Evolutionary conservation across 768 basidiomycete genomes (phyloP), one percentile per base, ranked within the genome.

Genomic region (Mycena metata): DNA sequence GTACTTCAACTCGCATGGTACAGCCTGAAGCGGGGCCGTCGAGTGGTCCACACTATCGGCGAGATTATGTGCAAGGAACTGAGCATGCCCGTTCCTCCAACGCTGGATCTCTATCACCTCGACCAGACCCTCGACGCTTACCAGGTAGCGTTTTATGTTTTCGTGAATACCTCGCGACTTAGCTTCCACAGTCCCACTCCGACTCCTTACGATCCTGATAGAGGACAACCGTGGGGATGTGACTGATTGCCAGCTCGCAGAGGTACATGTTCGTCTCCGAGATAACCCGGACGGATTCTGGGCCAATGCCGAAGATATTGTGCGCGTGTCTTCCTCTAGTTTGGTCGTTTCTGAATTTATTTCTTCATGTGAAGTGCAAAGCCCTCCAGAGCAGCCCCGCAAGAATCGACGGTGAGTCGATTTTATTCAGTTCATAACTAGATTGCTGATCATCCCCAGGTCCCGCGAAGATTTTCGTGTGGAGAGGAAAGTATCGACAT

Each of bases 401-500:
- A 13, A 83, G 90, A 67, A 89, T 94, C 59, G 92, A 94, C 76
- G 92, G 92, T 91, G 60, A 51, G 73, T 67, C 11, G n/a, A 39
- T 54, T 39, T 30, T 51, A 42, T 42, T 63, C 17, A 39, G 21
- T 56, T 66, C 36, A 54, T 46, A 26, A 21, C 23, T 9, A 13
- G 24, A 10, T 39, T 39, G 60, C 33, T 60, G 19, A 64, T 67
- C 69, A 39, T 61, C 36, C 16, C 4, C 35, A 91, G 91, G 91
- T n/a, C 88, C 89, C 13, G 91, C 91, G 30, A 89, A 85, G 74
- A 88, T 89, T 33, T 93, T 86, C 70, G 88, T 87, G 2, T 79
- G 87, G 76, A 86, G 91, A 30, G 91, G 91, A 35, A 87, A 86
- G 78, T 93, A 89, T 76, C 84, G 88, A 57, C 91, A 93, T 72